Evolutionary conservation across 78 protist species (phyloP).

Genomic region (Creolimax fragrantissima): DNA sequence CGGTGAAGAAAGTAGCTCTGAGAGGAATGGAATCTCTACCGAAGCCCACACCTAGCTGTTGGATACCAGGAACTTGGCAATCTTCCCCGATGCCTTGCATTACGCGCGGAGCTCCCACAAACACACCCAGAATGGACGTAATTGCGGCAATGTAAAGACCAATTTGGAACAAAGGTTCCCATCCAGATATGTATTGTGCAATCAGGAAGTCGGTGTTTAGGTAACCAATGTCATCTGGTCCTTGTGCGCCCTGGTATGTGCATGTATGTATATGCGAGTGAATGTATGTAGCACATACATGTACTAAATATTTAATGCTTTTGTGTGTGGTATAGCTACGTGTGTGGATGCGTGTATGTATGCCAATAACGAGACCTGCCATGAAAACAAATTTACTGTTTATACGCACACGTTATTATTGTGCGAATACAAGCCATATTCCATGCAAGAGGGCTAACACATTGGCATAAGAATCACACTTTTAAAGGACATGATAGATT

Average conservation of each 20-base stretch:
- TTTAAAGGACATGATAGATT: too few species aligned
- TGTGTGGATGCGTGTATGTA: too few species aligned
- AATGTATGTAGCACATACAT: background rate
- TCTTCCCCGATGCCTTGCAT: background rate
- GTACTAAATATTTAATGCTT: too few species aligned
- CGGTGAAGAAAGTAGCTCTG: background rate
- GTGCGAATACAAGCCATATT: too few species aligned
- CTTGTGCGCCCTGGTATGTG: background rate
- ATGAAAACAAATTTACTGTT: too few species aligned
- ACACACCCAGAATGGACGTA: slow-evolving; percentile 6
- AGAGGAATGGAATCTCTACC: background rate
- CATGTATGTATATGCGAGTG: background rate
- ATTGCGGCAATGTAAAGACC: slow-evolving; percentile 15
- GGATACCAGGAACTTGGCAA: background rate
- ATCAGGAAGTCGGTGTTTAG: background rate
- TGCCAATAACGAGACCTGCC: too few species aligned
- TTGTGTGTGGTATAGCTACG: too few species aligned
- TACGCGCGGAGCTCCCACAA: slow-evolving; percentile 3
- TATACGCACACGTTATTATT: too few species aligned
- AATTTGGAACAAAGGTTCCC: background rate
- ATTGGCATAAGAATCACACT: too few species aligned
- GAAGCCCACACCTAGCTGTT: background rate
- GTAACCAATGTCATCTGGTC: background rate
- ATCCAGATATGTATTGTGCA: slow-evolving; percentile 5
- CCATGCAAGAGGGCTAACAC: too few species aligned